phyloP scores from a whole-genome alignment of 305 asterid species.

The Euphrasia arctica region DNA sequence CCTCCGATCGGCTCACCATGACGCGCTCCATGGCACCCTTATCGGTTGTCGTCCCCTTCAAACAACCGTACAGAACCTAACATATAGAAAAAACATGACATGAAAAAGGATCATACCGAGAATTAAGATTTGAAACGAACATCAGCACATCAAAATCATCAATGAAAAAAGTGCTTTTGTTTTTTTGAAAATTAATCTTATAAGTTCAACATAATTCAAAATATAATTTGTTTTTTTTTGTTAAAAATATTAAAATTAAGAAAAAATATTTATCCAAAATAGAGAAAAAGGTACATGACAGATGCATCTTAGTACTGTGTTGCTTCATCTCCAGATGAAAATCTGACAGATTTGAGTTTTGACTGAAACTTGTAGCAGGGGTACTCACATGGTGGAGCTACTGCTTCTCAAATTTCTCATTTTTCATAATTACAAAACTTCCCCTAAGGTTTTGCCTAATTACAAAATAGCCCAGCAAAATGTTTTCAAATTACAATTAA shows the following conservation, averaged over 20 bases:
- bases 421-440: background rate
- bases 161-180: background rate
- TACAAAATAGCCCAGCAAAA: background rate
- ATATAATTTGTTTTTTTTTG: too few relatives aligned
- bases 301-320: slow-evolving; percentile 5
- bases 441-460: background rate
- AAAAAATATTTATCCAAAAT: background rate
- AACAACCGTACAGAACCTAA: slow-evolving; percentile 48
- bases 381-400: background rate
- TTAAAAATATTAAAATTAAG: background rate
- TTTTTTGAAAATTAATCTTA: too few relatives aligned
- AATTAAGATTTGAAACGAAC: background rate
- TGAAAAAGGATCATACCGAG: background rate
- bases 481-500: background rate
- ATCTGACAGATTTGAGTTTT: background rate
- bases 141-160: background rate
- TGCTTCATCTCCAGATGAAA: background rate
- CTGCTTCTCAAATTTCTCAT: background rate
- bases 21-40: slow-evolving; percentile 40
- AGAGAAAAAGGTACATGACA: background rate
- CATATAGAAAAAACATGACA: slow-evolving; percentile 2
- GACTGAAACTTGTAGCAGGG: slow-evolving; percentile 16
- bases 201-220: too few relatives aligned
- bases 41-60: slow-evolving; percentile 40
- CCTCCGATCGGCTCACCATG: slow-evolving; percentile 49